Conservation (phyloP, 139 green algal genomes). For the Haematococcus lacustris region DNA sequence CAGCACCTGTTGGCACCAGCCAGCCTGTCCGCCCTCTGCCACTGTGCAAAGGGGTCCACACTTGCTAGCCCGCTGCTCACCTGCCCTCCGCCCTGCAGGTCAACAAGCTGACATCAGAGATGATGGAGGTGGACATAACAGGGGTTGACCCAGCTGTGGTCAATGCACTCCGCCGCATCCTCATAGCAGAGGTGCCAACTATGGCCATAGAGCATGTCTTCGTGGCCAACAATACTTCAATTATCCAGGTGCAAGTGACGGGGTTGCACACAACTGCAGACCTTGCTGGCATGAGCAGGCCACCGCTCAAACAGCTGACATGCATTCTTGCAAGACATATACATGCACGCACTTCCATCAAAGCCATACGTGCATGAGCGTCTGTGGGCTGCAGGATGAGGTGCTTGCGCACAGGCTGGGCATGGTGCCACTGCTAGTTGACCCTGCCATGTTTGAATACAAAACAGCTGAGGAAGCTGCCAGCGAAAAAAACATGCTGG, state of each 20-base stretch:
- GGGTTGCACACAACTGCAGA: too few species aligned
- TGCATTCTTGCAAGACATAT: too few species aligned
- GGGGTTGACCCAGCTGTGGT: conserved; percentile 79
- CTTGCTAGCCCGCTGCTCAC: not conserved
- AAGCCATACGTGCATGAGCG: too few species aligned
- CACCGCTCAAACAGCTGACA: too few species aligned
- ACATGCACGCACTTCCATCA: too few species aligned
- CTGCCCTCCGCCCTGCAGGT: conserved; percentile 4
- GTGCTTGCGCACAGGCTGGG: conserved; percentile 90
- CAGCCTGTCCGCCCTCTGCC: not conserved
- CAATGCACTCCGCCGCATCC: conserved; percentile 90
- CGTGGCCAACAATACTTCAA: conserved; percentile 93
- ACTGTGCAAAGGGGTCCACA: not conserved
- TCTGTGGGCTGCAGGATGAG: too few species aligned
- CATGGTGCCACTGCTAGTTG: conserved; percentile 76
- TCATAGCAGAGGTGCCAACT: conserved; percentile 92
- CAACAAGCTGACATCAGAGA: conserved; percentile 32
- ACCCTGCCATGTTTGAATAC: conserved; percentile 73
- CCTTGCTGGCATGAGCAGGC: too few species aligned
- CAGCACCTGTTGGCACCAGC: not conserved
- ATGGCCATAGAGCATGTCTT: conserved; percentile 98
- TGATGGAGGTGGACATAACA: conserved; percentile 89
- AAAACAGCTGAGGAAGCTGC: conserved; percentile 40
- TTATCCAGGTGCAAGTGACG: conserved; percentile 71
- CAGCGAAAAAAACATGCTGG: conserved; percentile 58